Conservation (phyloP, 345 rosid species). For the Gossypium anomalum region DNA sequence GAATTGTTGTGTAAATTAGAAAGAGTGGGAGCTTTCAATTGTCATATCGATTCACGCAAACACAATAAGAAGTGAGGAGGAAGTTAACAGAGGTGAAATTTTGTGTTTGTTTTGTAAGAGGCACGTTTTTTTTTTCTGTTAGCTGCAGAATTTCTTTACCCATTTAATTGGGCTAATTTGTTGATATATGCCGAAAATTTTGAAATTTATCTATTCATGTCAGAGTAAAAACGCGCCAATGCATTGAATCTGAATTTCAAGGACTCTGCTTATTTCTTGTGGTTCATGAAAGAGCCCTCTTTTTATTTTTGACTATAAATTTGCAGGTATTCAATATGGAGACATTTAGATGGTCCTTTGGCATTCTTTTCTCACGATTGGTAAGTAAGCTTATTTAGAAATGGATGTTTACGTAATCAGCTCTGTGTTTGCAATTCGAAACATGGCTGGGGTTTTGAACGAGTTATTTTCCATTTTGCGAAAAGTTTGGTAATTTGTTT, state of each 20-base stretch:
- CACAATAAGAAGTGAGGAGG: no score
- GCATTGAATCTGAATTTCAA: not conserved
- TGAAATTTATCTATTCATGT: no score
- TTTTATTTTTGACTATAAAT: conserved; percentile 15
- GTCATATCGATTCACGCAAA: no score
- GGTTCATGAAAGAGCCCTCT: not conserved
- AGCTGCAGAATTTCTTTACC: no score
- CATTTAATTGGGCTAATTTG: no score
- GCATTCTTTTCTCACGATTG: conserved; percentile 94
- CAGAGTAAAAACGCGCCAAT: no score
- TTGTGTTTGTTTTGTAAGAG: no score
- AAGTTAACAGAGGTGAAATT: no score
- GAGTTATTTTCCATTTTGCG: not conserved
- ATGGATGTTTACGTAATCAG: not conserved
- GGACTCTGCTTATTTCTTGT: not conserved
- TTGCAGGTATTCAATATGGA: conserved; percentile 79
- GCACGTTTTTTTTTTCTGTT: no score
- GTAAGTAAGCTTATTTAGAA: conserved; percentile 41
- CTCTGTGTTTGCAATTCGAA: not conserved
- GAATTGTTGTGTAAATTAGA: no score
- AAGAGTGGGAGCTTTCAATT: no score
- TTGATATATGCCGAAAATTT: no score
- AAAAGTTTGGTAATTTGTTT: not conserved
- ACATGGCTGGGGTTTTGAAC: not conserved
- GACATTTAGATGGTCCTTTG: conserved; percentile 93